Evolutionary conservation across 768 basidiomycete genomes (phyloP).

Genomic region (Lactarius deliciosus): DNA sequence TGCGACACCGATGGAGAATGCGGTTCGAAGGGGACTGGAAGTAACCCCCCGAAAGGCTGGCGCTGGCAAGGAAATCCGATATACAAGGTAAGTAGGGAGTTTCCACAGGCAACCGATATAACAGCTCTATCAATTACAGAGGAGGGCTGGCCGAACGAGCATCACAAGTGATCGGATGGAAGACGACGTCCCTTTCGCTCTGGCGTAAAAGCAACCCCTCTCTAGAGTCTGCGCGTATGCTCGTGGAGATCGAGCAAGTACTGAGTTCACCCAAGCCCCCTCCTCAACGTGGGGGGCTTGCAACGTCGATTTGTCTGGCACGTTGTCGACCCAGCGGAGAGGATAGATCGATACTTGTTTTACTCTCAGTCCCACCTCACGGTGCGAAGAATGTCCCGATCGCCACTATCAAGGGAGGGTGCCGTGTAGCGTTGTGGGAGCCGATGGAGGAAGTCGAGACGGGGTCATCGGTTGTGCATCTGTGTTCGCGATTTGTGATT

Average conservation of each 20-base stretch:
- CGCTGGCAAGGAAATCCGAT: constrained; percentile 43
- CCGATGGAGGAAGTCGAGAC: background rate
- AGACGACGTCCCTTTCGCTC: constrained; percentile 15
- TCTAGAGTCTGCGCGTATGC: constrained; percentile 19
- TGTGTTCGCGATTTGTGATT: constrained; percentile 21
- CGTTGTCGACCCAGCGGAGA: background rate
- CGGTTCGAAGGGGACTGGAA: constrained; percentile 51
- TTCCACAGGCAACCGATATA: background rate
- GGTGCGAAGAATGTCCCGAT: constrained; percentile 1
- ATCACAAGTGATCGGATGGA: constrained; percentile 15
- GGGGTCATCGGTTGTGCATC: background rate
- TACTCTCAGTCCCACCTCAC: constrained; percentile 16
- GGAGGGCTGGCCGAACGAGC: constrained; percentile 26
- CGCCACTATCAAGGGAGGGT: background rate
- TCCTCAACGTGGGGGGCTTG: constrained; percentile 11
- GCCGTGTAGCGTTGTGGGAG: constrained; percentile 11
- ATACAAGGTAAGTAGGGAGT: constrained; percentile 45
- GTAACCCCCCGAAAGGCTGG: constrained; percentile 57
- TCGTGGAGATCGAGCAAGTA: constrained; percentile 20
- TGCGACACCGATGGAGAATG: constrained; percentile 38
- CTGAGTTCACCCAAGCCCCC: constrained; percentile 4
- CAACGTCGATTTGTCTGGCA: constrained; percentile 19
- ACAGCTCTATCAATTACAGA: background rate
- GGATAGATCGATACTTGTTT: constrained; percentile 1
- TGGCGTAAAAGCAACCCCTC: constrained; percentile 22